Percentiles rank a stretch among this genome's conserved stretches.
These are phyloP conservation scores for Chrysoporthe deuterocubensis DNA, from an alignment of 2,329 filamentous ascomycete species.

Conservation along the genomic window DNA sequence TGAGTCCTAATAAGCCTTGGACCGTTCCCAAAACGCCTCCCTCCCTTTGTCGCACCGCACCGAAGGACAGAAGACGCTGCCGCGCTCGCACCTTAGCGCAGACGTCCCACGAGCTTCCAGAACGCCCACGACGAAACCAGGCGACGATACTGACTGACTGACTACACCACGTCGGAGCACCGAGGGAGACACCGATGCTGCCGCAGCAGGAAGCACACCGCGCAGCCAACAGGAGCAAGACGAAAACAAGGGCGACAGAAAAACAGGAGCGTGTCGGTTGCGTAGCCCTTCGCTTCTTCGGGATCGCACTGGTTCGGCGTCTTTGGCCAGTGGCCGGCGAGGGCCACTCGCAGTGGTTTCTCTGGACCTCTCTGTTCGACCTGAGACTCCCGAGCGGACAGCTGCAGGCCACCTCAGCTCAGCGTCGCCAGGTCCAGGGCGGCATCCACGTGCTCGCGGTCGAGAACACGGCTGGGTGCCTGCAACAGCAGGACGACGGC, in stretches of 20 bases:
- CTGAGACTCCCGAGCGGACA: too few species aligned
- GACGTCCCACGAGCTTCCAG: background rate
- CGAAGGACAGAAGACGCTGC: background rate
- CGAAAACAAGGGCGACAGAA: background rate
- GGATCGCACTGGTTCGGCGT: background rate
- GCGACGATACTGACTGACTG: background rate
- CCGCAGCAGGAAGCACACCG: too few species aligned
- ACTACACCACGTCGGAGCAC: background rate
- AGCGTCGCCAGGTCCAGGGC: background rate
- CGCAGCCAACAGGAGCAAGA: background rate
- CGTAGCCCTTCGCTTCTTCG: too few species aligned
- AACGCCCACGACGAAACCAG: background rate
- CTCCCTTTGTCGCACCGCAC: background rate
- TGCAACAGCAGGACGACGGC: background rate
- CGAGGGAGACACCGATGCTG: too few species aligned
- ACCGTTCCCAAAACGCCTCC: background rate
- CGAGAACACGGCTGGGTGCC: background rate
- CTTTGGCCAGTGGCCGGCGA: background rate
- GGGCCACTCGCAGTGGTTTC: background rate
- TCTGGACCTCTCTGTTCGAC: background rate
- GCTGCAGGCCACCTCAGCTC: background rate
- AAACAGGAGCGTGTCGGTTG: background rate
- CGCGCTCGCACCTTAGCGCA: background rate
- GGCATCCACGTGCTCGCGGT: too few species aligned
- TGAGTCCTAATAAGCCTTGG: background rate